Base-by-base conservation (phyloP, 2,329 filamentous ascomycete genomes). In the Botrytis pseudocinerea region DNA sequence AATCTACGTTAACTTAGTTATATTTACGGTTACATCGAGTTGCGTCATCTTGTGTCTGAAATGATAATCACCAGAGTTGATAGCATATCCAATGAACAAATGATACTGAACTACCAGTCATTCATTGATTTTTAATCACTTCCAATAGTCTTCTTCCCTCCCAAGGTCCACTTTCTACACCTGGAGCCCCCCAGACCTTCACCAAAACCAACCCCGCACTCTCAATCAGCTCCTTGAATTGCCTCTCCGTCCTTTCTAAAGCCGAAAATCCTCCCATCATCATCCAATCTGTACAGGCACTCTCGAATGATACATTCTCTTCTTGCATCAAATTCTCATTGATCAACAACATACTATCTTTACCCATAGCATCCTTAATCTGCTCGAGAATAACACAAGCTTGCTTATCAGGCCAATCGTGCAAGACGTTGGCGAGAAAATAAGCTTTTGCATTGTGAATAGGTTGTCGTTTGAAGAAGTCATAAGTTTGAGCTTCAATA, bases 391-490 rank as follows among this genome's bases (percentile, higher is more conserved):
- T 72, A 1, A 48, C 28, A 9, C 28, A 38, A 12, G 63, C 62
- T 46, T 72, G 70, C 22, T 62, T 69, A 14, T 72, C 71, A 46
- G 71, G 71, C 71, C 64, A 72, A 22, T 69, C 63, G 28, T 72
- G 64, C 6, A 72, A 28, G 4, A 69, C 25, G 5, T 72, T 40
- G 12, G 32, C 28, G 18, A 72, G 71, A 42, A 60, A 72, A 42
- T 72, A 72, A 20, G 40, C 64, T 69, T 61, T 72, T 14, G 71
- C 64, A 10, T 38, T 61, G 10, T 62, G 57, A 1, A 72, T n/a
- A 2, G 71, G 42, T 28, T 69, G 51, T 7, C 20, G 18, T 18
- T 59, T 40, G 42, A 69, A 72, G 32, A 72, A 72, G 61, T 62
- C 40, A 20, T 72, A 44, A 3, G 28, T 12, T 51, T 51, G 51